Base-by-base conservation (phyloP, 495 filamentous ascomycete species). In the Hypoxylon perforatum region DNA sequence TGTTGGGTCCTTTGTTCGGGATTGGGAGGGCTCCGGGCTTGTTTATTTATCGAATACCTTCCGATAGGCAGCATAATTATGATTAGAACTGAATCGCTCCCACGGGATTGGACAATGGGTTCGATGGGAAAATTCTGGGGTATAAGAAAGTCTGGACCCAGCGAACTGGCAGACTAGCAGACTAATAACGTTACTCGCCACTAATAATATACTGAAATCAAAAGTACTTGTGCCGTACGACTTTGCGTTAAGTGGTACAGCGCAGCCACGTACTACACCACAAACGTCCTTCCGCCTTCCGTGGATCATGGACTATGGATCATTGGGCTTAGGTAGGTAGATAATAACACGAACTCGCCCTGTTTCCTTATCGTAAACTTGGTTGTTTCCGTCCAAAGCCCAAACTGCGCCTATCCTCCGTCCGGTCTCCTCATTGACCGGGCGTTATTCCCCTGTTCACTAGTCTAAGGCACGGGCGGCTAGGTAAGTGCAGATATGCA, bases 341-440 rank as follows among this genome's bases (percentile, higher is more conserved):
- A n/a, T n/a, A n/a, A n/a, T n/a, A n/a, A 61, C 64, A 67, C 52
- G 64, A 57, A 62, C 57, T 8, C 25, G 2, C 48, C 12, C n/a
- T n/a, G 4, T 58, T 14, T 46, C n/a, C 53, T 44, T 33, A 25
- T 49, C 44, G 44, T 25, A 58, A 23, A 23, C 18, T 44, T 44
- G 41, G 8, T 49, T 35, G 38, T 52, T 52, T 61, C 47, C 47
- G 36, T 35, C n/a, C n/a, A n/a, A n/a, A n/a, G n/a, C n/a, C n/a
- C n/a, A n/a, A n/a, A n/a, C n/a, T n/a, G n/a, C n/a, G n/a, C n/a
- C n/a, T n/a, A n/a, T n/a, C n/a, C n/a, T n/a, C n/a, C n/a, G n/a
- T 23, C 52, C n/a, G 50, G 44, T 10, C 35, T 19, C 18, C 44
- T 36, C 23, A 39, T 15, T 25, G 45, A 25, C 38, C 36, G 35